Evolutionary conservation across 2,329 filamentous ascomycete species (phyloP), one percentile per base, ranked within the genome.

Genomic region (Ophiostoma populinum): DNA sequence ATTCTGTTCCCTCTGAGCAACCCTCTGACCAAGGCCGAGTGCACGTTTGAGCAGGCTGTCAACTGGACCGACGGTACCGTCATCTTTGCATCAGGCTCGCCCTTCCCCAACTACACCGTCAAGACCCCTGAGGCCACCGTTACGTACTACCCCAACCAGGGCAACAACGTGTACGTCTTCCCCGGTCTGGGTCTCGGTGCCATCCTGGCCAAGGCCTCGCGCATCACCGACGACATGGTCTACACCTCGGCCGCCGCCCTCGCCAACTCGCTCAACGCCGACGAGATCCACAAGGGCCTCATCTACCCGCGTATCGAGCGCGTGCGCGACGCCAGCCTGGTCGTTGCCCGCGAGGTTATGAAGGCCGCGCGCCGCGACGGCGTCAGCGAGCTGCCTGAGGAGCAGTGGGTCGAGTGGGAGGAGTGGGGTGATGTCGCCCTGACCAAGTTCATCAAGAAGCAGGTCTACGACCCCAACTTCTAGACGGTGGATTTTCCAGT

Each of bases 1-100:
- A 87, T 92, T 51, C 78, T 94, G 49, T 95, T 98, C 73, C 87
- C 87, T 36, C 75, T 98, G 28, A 92, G 82, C 58, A 95, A 98
- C 63, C 90, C 90, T 33, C 75, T 86, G 34, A 86, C 79, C 59
- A 94, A 95, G 65, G 92, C 87, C 7, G 90, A 98, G 62, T 95
- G 90, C 63, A 93, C 83, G 12, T 95, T 92, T 50, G 86, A 94
- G 64, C 80, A 90, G 52, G 90, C 90, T 12, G 70, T 95, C 50
- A 70, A 75, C 49, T 75, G 87, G 75, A 95, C 87, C 9, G 80
- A 95, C 40, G 87, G 87, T 42, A 81, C 75, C 37, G 85, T 75
- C 48, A 74, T 98, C 53, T 98, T 98, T 51, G 90, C 90, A 34
- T 94, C 85, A 6, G 90, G 90, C 43, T 93, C 85, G 32, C 90